Evolutionary conservation across 768 basidiomycete genomes (phyloP), one percentile per base, ranked within the genome.

Genomic region (Rhodocollybia butyracea): DNA sequence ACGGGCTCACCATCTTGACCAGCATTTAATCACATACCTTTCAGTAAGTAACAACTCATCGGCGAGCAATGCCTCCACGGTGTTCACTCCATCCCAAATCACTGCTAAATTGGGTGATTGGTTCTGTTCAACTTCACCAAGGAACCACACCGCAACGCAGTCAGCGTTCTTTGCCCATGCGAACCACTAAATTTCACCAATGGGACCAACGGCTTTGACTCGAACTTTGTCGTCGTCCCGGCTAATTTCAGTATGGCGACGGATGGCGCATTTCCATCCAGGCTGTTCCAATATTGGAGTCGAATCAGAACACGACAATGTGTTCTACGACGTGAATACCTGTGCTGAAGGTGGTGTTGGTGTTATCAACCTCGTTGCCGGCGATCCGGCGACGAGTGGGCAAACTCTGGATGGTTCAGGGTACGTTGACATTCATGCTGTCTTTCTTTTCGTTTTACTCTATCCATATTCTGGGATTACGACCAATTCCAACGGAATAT

Each of bases 271-370:
- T 62, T 76, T 52, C 81, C 26, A 73, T 71, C 46, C 72, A 82
- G 36, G 31, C 64, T 24, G 71, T 84, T 38, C 69, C 76, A 19
- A 74, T 86, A 62, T 61, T 64, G 41, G 54, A 63, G 10, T 67
- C 78, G 51, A 70, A 77, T 55, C 70, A 64, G 57, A 73, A 72
- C 54, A 60, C 57, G 11, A 79, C 84, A 19, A 71, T 83, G 46
- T 86, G 83, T 86, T 82, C 66, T 86, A 70, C 65, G 85, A 86
- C 69, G 63, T 60, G 57, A 76, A 75, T 58, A 77, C 77, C 6
- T 86, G 85, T 65, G 74, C 70, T 2, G 57, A 72, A 48, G 85
- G 83, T 48, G 84, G 82, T 30, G 84, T 86, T 41, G 85, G 84
- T 38, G 84, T 68, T 10, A 81, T 86, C 61, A 86, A 86, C 61